Evolutionary conservation across 176 grass and related monocot species (phyloP).

Genomic region (Triticum aestivum): IWGSC_CS_RefSeq_v2.1 NC_057812.1:622969062-622969561

Average conservation of each 20-base stretch:
- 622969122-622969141: constrained; percentile 26
- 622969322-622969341: constrained; percentile 93
- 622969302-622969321: constrained; percentile 73
- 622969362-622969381: constrained; percentile 66
- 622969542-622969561: no score
- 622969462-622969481: no score
- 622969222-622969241: constrained; percentile 79
- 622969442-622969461: no score
- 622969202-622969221: constrained; percentile 92
- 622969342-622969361: constrained; percentile 86
- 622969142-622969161: constrained; percentile 52
- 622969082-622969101: constrained; percentile 80
- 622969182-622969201: constrained; percentile 72
- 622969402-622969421: background rate
- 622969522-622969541: no score
- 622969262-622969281: constrained; percentile 96
- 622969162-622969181: constrained; percentile 72
- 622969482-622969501: no score
- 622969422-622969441: no score
- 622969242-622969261: constrained; percentile 78
- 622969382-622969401: background rate
- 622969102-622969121: constrained; percentile 90
- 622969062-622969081: constrained; percentile 77
- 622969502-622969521: no score
- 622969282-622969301: constrained; percentile 89